These are phyloP conservation scores for Crithidia mellificae DNA, from an alignment of 208 protist genomes.

Conservation along the genomic window DNA sequence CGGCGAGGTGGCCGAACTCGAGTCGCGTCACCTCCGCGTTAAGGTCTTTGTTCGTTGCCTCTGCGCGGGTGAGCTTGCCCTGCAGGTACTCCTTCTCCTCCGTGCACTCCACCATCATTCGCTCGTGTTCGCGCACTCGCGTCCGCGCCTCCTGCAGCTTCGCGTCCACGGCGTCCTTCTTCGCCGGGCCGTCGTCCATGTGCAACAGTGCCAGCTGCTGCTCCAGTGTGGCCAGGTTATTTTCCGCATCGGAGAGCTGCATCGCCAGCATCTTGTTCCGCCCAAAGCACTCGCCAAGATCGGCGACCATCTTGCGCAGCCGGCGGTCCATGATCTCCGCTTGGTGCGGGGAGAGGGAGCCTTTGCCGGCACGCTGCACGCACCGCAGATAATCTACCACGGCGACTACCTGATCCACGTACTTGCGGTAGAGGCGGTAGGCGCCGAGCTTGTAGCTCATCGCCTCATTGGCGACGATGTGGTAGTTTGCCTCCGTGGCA, in stretches of 20 bases:
- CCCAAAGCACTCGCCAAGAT: slow-evolving; percentile 40
- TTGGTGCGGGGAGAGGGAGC: slow-evolving; percentile 66
- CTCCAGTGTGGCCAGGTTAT: slow-evolving; percentile 54
- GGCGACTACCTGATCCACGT: slow-evolving; percentile 69
- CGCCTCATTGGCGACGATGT: slow-evolving; percentile 86
- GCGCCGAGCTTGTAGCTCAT: slow-evolving; percentile 81
- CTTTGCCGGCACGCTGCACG: slow-evolving; percentile 63
- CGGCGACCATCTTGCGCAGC: slow-evolving; percentile 45
- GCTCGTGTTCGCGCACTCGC: slow-evolving; percentile 55
- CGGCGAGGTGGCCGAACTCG: slow-evolving; percentile 49
- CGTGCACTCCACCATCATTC: slow-evolving; percentile 54
- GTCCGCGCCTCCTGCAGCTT: slow-evolving; percentile 48
- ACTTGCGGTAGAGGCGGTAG: slow-evolving; percentile 82
- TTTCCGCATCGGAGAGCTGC: slow-evolving; percentile 60
- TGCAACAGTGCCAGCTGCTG: slow-evolving; percentile 58
- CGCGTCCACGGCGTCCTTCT: slow-evolving; percentile 49
- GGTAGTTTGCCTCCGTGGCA: slow-evolving; percentile 85
- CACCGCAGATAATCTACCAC: slow-evolving; percentile 82
- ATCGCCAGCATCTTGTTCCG: slow-evolving; percentile 49
- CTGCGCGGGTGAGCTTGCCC: slow-evolving; percentile 56
- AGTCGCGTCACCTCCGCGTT: slow-evolving; percentile 70
- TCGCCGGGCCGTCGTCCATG: slow-evolving; percentile 27
- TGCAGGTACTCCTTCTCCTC: slow-evolving; percentile 66
- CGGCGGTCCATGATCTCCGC: slow-evolving; percentile 71
- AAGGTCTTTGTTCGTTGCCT: slow-evolving; percentile 62